phyloP scores from a whole-genome alignment of 2,329 filamentous ascomycete genomes.

The Talaromyces rugulosus region DNA sequence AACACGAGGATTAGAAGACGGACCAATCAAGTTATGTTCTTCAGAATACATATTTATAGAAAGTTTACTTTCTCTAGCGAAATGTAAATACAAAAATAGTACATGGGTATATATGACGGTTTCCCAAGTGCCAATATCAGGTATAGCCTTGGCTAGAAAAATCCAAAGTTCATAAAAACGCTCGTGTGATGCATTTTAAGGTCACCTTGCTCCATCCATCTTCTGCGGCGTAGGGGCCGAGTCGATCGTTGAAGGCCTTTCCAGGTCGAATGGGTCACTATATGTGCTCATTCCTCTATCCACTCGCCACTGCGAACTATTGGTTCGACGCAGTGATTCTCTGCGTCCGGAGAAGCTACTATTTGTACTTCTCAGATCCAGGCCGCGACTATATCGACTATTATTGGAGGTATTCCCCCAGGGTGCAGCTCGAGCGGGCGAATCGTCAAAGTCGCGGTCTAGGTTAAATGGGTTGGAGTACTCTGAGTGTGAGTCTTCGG shows the following conservation, averaged over 20 bases:
- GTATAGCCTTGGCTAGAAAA: neutral
- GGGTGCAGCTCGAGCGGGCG: neutral
- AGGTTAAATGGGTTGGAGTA: neutral
- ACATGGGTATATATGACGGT: neutral
- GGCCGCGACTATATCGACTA: neutral
- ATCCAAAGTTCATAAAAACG: neutral
- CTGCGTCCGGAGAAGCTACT: neutral
- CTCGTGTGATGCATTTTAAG: neutral
- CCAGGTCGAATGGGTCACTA: constrained; percentile 35
- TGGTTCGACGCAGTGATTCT: neutral
- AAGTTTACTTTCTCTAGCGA: neutral
- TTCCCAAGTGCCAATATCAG: neutral
- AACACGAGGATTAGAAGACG: neutral
- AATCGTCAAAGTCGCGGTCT: neutral
- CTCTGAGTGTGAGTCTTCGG: neutral
- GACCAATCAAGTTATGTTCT: neutral
- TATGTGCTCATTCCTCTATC: constrained; percentile 20
- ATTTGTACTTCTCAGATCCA: neutral
- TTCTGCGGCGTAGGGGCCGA: neutral
- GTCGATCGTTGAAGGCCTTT: constrained; percentile 16
- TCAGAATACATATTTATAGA: neutral
- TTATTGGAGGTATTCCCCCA: neutral
- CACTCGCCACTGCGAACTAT: neutral
- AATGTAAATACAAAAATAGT: neutral
- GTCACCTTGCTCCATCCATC: neutral